Percentiles rank a stretch among this genome's conserved stretches.
These are phyloP conservation scores for Anisodus tanguticus DNA, from an alignment of 257 asterid genomes.

Conservation along the genomic window DNA sequence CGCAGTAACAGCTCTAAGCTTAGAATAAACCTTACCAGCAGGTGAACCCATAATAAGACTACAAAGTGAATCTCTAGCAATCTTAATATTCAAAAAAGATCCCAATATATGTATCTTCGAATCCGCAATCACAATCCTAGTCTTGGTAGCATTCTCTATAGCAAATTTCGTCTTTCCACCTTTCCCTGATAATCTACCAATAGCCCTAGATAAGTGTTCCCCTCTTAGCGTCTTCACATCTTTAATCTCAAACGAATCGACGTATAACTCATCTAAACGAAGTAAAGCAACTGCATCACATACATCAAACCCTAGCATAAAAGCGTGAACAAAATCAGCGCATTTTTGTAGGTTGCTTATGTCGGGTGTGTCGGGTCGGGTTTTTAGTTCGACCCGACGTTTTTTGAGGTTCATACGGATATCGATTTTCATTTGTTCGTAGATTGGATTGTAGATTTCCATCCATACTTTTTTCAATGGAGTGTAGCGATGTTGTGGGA, in stretches of 20 bases:
- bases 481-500: slow-evolving; percentile 77
- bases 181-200: slow-evolving; percentile 20
- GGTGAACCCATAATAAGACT: slow-evolving; percentile 24
- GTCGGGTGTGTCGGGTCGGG: slow-evolving; percentile 85
- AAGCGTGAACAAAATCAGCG: slow-evolving; percentile 93
- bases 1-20: slow-evolving; percentile 16
- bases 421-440: slow-evolving; percentile 77
- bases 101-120: slow-evolving; percentile 21
- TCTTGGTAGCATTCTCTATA: slow-evolving; percentile 12
- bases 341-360: slow-evolving; percentile 76
- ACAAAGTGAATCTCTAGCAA: slow-evolving; percentile 28
- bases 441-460: slow-evolving; percentile 73
- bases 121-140: slow-evolving; percentile 21
- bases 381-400: slow-evolving; percentile 82
- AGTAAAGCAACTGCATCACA: slow-evolving; percentile 73
- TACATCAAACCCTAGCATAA: slow-evolving; percentile 78
- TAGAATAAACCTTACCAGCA: slow-evolving; percentile 25
- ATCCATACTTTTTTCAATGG: slow-evolving; percentile 79
- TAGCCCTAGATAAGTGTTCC: slow-evolving; percentile 65
- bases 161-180: slow-evolving; percentile 21
- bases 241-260: slow-evolving; percentile 86
- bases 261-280: slow-evolving; percentile 83
- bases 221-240: slow-evolving; percentile 87
- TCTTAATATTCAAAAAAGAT: slow-evolving; percentile 24
- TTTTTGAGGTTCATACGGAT: slow-evolving; percentile 88